phyloP scores from a whole-genome alignment of 352 stramenopile genomes.

The Phytophthora pistaciae region DNA sequence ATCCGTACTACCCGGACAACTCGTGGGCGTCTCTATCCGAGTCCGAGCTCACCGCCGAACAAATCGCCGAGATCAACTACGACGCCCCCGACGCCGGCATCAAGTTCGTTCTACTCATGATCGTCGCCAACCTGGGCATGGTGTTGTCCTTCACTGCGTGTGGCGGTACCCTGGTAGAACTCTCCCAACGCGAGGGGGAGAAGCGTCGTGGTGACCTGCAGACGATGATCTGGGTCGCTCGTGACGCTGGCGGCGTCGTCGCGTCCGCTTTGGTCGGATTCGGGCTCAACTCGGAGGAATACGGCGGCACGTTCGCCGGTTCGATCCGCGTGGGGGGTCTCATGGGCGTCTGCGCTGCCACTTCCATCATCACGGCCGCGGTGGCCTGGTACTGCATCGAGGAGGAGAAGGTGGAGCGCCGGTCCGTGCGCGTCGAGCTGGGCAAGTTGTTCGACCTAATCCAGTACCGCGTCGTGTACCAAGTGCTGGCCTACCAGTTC shows the following conservation, averaged over 20 bases:
- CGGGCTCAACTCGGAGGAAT: constrained; percentile 62
- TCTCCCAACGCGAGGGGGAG: constrained; percentile 68
- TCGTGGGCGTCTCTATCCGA: constrained; percentile 37
- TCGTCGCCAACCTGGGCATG: constrained; percentile 63
- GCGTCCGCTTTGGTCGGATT: constrained; percentile 63
- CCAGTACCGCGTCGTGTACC: constrained; percentile 63
- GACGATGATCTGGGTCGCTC: constrained; percentile 64
- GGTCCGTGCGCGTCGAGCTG: constrained; percentile 32
- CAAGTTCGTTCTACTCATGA: constrained; percentile 67
- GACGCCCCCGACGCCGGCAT: constrained; percentile 48
- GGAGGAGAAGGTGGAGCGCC: constrained; percentile 40
- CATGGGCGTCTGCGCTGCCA: constrained; percentile 52
- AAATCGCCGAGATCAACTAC: constrained; percentile 56
- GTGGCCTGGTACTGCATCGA: constrained; percentile 67
- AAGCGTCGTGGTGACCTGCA: constrained; percentile 59
- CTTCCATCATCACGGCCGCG: constrained; percentile 41
- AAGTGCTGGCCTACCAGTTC: constrained; percentile 66
- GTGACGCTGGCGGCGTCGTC: constrained; percentile 44
- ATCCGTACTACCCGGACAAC: constrained; percentile 68
- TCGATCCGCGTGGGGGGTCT: constrained; percentile 62
- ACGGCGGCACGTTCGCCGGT: constrained; percentile 58
- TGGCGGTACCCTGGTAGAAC: constrained; percentile 62
- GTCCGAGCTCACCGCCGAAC: constrained; percentile 42
- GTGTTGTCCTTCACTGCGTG: constrained; percentile 61
- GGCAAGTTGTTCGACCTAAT: constrained; percentile 59